Base-by-base conservation (phyloP, 768 basidiomycete genomes). In the Serendipita sp. region DNA sequence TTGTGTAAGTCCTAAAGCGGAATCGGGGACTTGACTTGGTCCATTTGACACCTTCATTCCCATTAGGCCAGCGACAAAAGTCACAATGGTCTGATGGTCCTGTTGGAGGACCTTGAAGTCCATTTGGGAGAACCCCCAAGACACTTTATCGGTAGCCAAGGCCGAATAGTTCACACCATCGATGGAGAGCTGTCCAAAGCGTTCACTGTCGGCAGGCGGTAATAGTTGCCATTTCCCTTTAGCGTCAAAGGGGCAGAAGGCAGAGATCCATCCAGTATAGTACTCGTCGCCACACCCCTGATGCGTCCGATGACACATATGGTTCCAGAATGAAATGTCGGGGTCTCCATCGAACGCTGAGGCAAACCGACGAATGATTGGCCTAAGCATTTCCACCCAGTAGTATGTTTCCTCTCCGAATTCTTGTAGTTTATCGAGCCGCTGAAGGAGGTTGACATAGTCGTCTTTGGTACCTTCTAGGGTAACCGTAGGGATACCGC, bases 261-360 rank as follows among this genome's bases (percentile, higher is more conserved):
- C 63, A 6, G 63, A 31, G 46, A 53, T 53, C 63, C 63, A 64
- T 53, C 63, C 63, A 43, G 45, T 46, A n/a, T 27, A 48, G 46
- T 50, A 53, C 36, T 44, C 45, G 27, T 44, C 43, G 46, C 63
- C 63, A 37, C 43, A 64, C 33, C 8, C 36, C 27, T 48, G 37
- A 13, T 13, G 5, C 53, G n/a, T 31, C 40, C 33, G 44, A 52
- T 63, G 62, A 15, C 40, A 43, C 13, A 63, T 29, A 16, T 63
- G 37, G 43, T 46, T 63, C 62, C 62, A 63, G 43, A 63, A 63
- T 5, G 16, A 27, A 10, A 31, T n/a, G 55, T 60, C 55, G 4
- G 55, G 55, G 4, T 60, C 55, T 10, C 44, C 63, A 48, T 64
- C 63, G 48, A 64, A 64, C 8, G 63, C 50, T 23, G 44, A 18